Conservation (phyloP, 1,284 basidiomycete genomes). For the Heterobasidion irregulare region DNA sequence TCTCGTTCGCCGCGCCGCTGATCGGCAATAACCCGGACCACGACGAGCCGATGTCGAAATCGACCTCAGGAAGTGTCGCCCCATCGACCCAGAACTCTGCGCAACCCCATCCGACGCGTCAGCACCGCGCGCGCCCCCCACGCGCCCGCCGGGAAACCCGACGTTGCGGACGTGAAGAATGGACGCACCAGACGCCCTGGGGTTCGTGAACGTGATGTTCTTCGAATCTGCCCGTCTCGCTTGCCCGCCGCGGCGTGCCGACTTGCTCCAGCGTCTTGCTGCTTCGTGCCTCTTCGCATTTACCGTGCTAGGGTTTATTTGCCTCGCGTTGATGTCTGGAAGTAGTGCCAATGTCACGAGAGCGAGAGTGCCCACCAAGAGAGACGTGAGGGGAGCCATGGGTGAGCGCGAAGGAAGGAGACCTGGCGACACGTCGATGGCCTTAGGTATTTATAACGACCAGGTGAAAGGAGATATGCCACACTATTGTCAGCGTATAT, state of each 20-base stretch:
- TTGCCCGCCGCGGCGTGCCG: background rate
- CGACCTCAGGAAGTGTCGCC: constrained; percentile 53
- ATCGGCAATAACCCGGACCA: constrained; percentile 72
- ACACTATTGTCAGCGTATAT: background rate
- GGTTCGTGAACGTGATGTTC: constrained; percentile 68
- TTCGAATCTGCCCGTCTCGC: constrained; percentile 18
- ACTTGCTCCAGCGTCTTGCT: background rate
- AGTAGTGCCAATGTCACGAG: background rate
- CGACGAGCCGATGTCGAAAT: constrained; percentile 68
- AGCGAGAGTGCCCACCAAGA: background rate
- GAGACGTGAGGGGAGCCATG: background rate
- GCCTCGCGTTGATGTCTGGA: background rate
- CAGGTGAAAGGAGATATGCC: background rate
- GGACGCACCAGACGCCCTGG: constrained; percentile 48
- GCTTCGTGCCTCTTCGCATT: constrained; percentile 6
- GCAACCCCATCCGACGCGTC: constrained; percentile 42
- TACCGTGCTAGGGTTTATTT: background rate
- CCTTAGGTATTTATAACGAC: background rate
- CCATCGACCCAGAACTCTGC: constrained; percentile 72
- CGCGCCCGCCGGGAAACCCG: background rate
- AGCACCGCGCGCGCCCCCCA: background rate
- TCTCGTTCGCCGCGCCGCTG: constrained; percentile 49
- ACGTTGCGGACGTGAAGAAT: background rate
- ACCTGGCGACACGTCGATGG: background rate
- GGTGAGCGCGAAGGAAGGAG: background rate